Evolutionary conservation across 768 basidiomycete genomes (phyloP).

Genomic region (Multifurca ochricompacta): DNA sequence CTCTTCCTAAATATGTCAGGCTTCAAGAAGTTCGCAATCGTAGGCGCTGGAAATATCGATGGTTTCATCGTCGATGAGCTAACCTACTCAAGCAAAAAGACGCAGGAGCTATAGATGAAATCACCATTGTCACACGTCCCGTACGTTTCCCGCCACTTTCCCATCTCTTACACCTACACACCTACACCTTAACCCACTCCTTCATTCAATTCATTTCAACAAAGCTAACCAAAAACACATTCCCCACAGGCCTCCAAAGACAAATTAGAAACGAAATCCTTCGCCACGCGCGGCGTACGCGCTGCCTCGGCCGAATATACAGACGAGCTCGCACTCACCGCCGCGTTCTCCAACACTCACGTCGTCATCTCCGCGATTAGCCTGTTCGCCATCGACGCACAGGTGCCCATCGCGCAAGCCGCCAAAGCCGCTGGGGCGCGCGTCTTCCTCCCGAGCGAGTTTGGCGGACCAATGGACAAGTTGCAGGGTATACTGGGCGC

Average conservation of each 20-base stretch:
- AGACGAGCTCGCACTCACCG: constrained; percentile 10
- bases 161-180: too few relatives aligned
- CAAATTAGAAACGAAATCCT: constrained; percentile 3
- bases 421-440: constrained; percentile 20
- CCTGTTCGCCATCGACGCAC: background rate
- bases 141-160: background rate
- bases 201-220: too few relatives aligned
- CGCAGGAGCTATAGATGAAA: constrained; percentile 5
- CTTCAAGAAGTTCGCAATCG: constrained; percentile 16
- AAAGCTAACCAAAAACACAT: background rate
- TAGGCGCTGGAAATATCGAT: constrained; percentile 19
- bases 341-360: constrained; percentile 14
- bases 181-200: background rate
- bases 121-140: constrained; percentile 16
- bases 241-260: constrained; percentile 3
- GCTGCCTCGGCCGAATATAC: constrained; percentile 8
- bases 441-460: constrained; percentile 24
- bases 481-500: constrained; percentile 4
- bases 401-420: constrained; percentile 16
- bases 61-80: constrained; percentile 19
- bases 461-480: constrained; percentile 21
- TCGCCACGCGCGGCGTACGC: constrained; percentile 13
- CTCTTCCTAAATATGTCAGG: constrained; percentile 1
- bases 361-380: constrained; percentile 19
- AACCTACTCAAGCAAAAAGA: constrained; percentile 19